A percentile compares a stretch with the other conserved stretches of the same genome.
Conservation (phyloP, 2,329 filamentous ascomycete genomes). For the Diplocarpon rosae region DNA sequence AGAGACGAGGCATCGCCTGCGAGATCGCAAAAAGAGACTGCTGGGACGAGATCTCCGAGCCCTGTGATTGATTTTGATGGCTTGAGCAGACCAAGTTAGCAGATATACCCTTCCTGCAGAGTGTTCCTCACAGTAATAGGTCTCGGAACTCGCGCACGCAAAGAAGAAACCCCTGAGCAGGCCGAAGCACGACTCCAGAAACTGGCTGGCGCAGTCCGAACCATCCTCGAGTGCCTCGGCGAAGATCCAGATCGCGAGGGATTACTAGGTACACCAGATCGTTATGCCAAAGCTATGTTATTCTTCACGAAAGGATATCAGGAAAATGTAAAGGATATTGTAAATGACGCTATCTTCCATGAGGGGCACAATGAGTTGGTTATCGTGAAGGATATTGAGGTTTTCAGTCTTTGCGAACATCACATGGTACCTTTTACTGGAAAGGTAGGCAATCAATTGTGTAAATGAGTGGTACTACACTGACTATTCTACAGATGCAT, state of each 20-base stretch:
- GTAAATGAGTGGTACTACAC: neutral
- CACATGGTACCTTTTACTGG: conserved; percentile 94
- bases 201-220: conserved; percentile 51
- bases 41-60: conserved; percentile 36
- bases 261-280: conserved; percentile 58
- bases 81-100: conserved; percentile 43
- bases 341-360: conserved; percentile 90
- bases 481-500: conserved; percentile 62
- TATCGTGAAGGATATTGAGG: conserved; percentile 94
- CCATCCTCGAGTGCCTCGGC: conserved; percentile 57
- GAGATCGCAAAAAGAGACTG: conserved; percentile 15
- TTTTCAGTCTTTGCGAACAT: conserved; percentile 92
- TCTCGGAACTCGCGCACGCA: conserved; percentile 51
- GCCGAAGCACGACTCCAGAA: conserved; percentile 42
- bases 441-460: conserved; percentile 47
- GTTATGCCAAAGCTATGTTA: conserved; percentile 91
- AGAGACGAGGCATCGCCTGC: conserved; percentile 35
- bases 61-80: conserved; percentile 53
- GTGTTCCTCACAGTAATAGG: conserved; percentile 29
- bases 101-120: too few relatives aligned
- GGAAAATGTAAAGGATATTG: conserved; percentile 81
- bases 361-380: conserved; percentile 96
- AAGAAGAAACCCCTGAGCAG: conserved; percentile 44
- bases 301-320: conserved; percentile 97
- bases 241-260: conserved; percentile 57